Evolutionary conservation across 345 rosid genomes (phyloP).

Genomic region (Aegle marmelos): DNA sequence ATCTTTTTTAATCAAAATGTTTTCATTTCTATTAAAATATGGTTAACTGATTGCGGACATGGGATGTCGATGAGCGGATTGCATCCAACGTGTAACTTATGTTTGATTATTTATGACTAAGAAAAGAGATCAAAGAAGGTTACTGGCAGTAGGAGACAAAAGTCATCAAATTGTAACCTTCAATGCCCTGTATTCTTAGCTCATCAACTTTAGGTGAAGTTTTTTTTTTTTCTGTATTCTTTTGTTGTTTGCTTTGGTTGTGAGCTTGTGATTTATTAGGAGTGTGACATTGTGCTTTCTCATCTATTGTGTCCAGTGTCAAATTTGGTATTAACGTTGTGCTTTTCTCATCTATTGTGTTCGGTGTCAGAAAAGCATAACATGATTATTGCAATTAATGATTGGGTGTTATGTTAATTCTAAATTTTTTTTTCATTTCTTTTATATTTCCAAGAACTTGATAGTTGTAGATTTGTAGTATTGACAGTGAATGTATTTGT

Average conservation of each 20-base stretch:
- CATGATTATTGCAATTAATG: background rate
- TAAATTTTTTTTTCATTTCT: background rate
- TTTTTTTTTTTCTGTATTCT: no score
- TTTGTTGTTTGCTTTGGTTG: no score
- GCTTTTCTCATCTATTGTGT: no score
- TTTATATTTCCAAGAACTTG: background rate
- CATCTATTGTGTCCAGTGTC: no score
- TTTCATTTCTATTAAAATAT: background rate
- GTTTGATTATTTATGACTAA: background rate
- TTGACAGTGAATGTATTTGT: background rate
- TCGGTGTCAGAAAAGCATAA: background rate
- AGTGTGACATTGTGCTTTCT: no score
- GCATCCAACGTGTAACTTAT: background rate
- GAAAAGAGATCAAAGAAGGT: background rate
- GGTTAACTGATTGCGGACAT: background rate
- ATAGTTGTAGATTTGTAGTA: background rate
- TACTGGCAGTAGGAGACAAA: background rate
- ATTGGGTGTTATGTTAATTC: no score
- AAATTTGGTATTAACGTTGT: no score
- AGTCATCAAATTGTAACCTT: no score
- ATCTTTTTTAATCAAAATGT: background rate
- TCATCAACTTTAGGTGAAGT: no score
- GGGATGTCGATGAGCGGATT: background rate
- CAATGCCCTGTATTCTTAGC: no score
- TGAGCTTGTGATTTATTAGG: no score